Evolutionary conservation across 768 basidiomycete species (phyloP).

Genomic region (Pleurotus pulmonarius): DNA sequence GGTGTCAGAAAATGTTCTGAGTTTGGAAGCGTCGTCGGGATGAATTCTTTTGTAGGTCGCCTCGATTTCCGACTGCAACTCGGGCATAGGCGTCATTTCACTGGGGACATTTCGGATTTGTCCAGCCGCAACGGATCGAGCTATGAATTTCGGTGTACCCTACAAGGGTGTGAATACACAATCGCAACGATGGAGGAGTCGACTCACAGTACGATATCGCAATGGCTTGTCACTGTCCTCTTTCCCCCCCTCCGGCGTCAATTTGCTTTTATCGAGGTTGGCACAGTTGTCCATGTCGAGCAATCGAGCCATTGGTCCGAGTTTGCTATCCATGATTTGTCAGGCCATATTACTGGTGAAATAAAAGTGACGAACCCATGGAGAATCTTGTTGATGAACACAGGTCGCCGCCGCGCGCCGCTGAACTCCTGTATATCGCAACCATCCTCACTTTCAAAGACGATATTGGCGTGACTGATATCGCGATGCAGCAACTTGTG

Average conservation of each 20-base stretch:
- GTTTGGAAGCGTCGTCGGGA: too few species aligned
- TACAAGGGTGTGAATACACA: background rate
- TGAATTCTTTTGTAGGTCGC: background rate
- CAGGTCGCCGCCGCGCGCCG: background rate
- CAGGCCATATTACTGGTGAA: background rate
- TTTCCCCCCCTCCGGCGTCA: background rate
- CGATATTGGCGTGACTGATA: constrained; percentile 2
- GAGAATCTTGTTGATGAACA: background rate
- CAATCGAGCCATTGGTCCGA: background rate
- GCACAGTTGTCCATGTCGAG: background rate
- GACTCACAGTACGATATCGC: background rate
- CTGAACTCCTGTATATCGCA: background rate
- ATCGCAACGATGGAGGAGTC: background rate
- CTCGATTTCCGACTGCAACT: background rate
- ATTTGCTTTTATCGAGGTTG: too few species aligned
- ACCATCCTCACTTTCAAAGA: background rate
- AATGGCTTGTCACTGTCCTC: background rate
- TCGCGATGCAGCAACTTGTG: constrained; percentile 1
- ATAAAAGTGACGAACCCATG: background rate
- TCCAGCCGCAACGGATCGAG: constrained; percentile 6
- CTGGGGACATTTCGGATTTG: background rate
- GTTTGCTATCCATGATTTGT: background rate
- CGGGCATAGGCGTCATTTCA: background rate
- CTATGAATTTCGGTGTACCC: constrained; percentile 5
- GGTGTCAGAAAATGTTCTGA: too few species aligned